Percentiles rank a stretch among this genome's conserved stretches.
These are phyloP conservation scores for Trichopus zeylanicus DNA, from an alignment of 116 monocot species.

Conservation along the genomic window DNA sequence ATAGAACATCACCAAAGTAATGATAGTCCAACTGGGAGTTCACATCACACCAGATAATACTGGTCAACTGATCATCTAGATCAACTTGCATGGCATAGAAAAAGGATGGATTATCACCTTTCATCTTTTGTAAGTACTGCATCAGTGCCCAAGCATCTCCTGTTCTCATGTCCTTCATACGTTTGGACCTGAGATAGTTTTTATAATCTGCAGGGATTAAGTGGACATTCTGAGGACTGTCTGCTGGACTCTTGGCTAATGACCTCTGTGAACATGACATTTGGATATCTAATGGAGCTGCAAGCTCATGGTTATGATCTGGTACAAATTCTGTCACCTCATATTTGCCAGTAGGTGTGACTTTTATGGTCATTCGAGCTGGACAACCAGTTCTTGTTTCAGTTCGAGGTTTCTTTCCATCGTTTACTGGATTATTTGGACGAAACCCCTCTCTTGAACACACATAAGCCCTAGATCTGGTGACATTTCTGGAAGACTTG, in stretches of 20 bases:
- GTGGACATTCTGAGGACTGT: conserved; percentile 5
- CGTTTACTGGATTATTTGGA: conserved; percentile 4
- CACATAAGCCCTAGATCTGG: conserved; percentile 26
- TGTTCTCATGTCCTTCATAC: conserved; percentile 26
- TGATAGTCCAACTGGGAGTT: conserved; percentile 34
- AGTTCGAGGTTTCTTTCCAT: conserved; percentile 33
- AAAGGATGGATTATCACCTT: conserved; percentile 33
- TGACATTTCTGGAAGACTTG: conserved; percentile 14
- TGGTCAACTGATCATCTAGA: conserved; percentile 44
- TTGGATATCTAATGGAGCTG: conserved; percentile 23
- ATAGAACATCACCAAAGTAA: conserved; percentile 57
- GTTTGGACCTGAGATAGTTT: conserved; percentile 29
- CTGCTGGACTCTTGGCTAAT: conserved; percentile 14
- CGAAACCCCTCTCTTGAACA: conserved; percentile 36
- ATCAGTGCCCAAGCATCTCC: conserved; percentile 45
- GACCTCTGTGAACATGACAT: conserved; percentile 15
- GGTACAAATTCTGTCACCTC: conserved; percentile 19
- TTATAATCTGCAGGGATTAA: conserved; percentile 39
- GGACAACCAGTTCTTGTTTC: conserved; percentile 46
- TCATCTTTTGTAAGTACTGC: conserved; percentile 51
- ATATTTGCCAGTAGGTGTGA: conserved; percentile 19
- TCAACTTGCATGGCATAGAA: conserved; percentile 58
- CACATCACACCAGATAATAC: conserved; percentile 48
- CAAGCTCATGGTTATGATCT: conserved; percentile 28
- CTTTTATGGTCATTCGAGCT: conserved; percentile 29